Percentiles rank a stretch among this genome's conserved stretches.
These are phyloP conservation scores for Plasmodium ovale DNA, from an alignment of 169 alveolate genomes.

Conservation along the genomic window DNA sequence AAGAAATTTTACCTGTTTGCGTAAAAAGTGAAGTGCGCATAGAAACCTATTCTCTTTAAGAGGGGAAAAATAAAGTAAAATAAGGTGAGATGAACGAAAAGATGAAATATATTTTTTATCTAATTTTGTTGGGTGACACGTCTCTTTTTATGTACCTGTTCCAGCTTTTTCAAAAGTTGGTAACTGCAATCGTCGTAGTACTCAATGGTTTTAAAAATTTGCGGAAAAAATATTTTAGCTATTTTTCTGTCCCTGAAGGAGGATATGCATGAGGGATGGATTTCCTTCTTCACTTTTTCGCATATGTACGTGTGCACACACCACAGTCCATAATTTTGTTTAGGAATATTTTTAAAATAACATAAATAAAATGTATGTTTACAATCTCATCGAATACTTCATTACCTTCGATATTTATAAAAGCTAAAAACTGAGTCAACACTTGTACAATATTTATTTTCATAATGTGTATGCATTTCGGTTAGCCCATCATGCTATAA, in stretches of 20 bases:
- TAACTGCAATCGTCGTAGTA: slow-evolving; percentile 43
- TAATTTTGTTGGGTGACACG: not conserved
- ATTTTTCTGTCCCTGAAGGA: slow-evolving; percentile 44
- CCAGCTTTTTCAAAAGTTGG: slow-evolving; percentile 33
- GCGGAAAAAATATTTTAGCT: slow-evolving; percentile 50
- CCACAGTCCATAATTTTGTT: too few relatives aligned
- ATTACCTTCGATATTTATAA: slow-evolving; percentile 57
- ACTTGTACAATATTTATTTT: slow-evolving; percentile 25
- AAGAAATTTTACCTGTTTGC: slow-evolving; percentile 20
- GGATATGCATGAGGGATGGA: too few relatives aligned
- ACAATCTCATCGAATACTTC: too few relatives aligned
- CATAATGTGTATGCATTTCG: slow-evolving; percentile 65
- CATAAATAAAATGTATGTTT: too few relatives aligned
- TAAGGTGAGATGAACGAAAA: not conserved
- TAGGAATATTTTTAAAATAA: too few relatives aligned
- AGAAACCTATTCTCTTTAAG: slow-evolving; percentile 50
- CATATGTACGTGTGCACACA: too few relatives aligned
- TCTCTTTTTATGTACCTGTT: slow-evolving; percentile 15
- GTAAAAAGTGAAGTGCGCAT: slow-evolving; percentile 46
- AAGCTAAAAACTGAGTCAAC: slow-evolving; percentile 39
- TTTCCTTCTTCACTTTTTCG: too few relatives aligned
- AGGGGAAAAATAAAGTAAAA: not conserved
- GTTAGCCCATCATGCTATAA: slow-evolving; percentile 67
- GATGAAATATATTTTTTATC: not conserved
- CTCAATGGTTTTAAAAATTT: slow-evolving; percentile 41